These are phyloP conservation scores for Strobilomyces echinocephalus DNA, from an alignment of 768 basidiomycete genomes.

Conservation along the genomic window DNA sequence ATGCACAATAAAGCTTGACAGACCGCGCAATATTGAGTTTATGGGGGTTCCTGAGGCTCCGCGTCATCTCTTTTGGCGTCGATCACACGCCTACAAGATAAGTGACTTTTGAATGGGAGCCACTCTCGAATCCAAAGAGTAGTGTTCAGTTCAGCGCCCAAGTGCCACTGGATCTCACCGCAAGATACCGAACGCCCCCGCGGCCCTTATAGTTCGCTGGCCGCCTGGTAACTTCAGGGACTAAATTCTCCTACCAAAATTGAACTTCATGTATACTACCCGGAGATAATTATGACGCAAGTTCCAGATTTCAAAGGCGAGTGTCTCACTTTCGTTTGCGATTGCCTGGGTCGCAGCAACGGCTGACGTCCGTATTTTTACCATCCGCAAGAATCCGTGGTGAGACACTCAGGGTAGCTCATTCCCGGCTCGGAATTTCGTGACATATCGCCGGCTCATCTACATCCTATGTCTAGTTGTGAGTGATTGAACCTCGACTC, in stretches of 20 bases:
- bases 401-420: slow-evolving; percentile 14
- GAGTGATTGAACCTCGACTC: neutral
- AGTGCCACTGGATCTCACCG: neutral
- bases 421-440: slow-evolving; percentile 1
- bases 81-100: slow-evolving; percentile 1
- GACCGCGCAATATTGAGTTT: neutral
- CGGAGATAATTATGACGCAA: slow-evolving; percentile 11
- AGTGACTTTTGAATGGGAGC: neutral
- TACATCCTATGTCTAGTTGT: slow-evolving; percentile 1
- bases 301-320: neutral
- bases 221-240: neutral
- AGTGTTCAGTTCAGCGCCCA: neutral
- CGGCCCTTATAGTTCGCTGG: neutral
- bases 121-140: slow-evolving; percentile 3
- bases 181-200: neutral
- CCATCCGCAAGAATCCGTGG: slow-evolving; percentile 1
- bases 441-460: neutral
- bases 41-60: neutral
- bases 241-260: neutral
- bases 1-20: slow-evolving; percentile 3
- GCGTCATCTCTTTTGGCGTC: neutral
- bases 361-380: neutral
- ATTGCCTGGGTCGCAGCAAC: neutral
- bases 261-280: neutral
- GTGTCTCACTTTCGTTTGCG: slow-evolving; percentile 18